Evolutionary conservation across 768 basidiomycete species (phyloP), one percentile per base, ranked within the genome.

Genomic region (Pleurotus ostreatus): DNA sequence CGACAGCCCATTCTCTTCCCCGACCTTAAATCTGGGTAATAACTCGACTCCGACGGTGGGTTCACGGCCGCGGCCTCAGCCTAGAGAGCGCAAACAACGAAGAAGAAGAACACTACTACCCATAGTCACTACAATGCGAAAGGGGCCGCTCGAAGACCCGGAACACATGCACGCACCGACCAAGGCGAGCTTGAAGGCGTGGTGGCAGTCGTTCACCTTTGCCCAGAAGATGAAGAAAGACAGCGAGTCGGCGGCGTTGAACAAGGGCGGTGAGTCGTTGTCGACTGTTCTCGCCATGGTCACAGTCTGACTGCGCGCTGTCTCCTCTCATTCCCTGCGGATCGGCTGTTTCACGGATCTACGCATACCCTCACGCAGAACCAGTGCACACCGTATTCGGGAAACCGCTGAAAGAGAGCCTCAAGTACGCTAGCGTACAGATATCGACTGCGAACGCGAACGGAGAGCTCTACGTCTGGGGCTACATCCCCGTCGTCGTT

Each of bases 401-500:
- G 4, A 88, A 83, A 56, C 86, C 93, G 1, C 82, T 98, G 64
- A 81, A 81, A 62, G 91, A 95, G 65, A 89, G 88, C 59, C 75
- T 98, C 62, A 80, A 80, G 63, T 89, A 88, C 68, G 96, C 96
- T 13, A 89, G 84, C 63, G 96, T 97, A 1, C 94, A 95, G 66
- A 96, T 98, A 67, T 92, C 89, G 8, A 96, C 94, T 12, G 86
- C 91, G 5, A 89, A 88, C 57, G 78, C 87, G 9, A 83, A 83
- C 58, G 93, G 93, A 6, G 85, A 90, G 61, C 78, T 92, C 15
- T 92, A 90, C 67, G 88, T 94, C 4, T 95, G 92, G 89, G 94
- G 95, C 1, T 90, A 89, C 67, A 92, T 99, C 48, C 96, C 96
- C 7, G 92, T 98, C 41, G 94, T 98, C 52, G 96, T 99, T 41